phyloP scores from a whole-genome alignment of 345 rosid genomes.

The Dipteronia dyeriana region DNA sequence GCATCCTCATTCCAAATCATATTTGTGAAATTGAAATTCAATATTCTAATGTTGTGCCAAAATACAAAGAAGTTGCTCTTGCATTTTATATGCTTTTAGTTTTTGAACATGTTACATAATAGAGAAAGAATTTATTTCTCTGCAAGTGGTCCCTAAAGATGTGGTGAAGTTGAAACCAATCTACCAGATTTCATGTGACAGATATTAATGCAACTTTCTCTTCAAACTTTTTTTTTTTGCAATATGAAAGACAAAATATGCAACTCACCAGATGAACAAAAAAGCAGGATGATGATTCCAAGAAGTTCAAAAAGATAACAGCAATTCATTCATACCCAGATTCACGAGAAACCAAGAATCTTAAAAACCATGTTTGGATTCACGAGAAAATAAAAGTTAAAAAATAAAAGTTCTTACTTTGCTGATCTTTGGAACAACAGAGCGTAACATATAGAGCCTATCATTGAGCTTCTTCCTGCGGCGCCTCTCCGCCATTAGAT shows the following conservation, averaged over 20 bases:
- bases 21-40: background rate
- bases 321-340: slow-evolving; percentile 18
- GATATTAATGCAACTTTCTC: slow-evolving; percentile 32
- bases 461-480: slow-evolving; percentile 69
- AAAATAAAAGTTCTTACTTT: slow-evolving; percentile 43
- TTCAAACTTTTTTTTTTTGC: slow-evolving; percentile 3
- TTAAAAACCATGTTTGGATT: slow-evolving; percentile 16
- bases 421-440: slow-evolving; percentile 68
- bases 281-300: slow-evolving; percentile 1
- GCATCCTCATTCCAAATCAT: too few species aligned
- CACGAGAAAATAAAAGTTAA: slow-evolving; percentile 24
- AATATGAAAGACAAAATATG: slow-evolving; percentile 22
- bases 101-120: background rate
- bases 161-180: slow-evolving; percentile 14
- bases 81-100: background rate
- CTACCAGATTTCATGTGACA: slow-evolving; percentile 34
- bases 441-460: slow-evolving; percentile 60
- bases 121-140: slow-evolving; percentile 5
- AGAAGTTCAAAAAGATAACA: slow-evolving; percentile 15
- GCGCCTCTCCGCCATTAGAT: slow-evolving; percentile 71
- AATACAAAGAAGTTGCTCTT: background rate
- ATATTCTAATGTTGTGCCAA: background rate
- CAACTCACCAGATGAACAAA: slow-evolving; percentile 14
- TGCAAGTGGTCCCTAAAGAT: slow-evolving; percentile 27
- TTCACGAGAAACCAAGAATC: slow-evolving; percentile 24